Percentiles rank a stretch among this genome's conserved stretches.
Evolutionary conservation across 192 early-diverging fungal genomes (phyloP).

Genomic region (Fimicolochytrium jonesii): DNA sequence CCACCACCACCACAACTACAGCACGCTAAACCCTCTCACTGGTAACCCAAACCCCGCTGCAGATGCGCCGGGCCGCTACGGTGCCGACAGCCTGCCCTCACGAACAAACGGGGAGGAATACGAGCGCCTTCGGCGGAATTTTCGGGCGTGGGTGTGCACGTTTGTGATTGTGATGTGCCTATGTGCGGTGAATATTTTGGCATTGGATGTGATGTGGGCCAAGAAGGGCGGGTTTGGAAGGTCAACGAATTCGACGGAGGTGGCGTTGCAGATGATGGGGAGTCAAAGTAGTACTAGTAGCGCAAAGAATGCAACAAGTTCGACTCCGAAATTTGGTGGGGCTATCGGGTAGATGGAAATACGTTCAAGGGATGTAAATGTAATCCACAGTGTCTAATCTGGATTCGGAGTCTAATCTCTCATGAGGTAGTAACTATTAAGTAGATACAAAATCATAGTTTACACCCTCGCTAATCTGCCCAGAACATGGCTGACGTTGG

Average conservation of each 20-base stretch:
- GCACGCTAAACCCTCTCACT: background rate
- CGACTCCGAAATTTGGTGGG: background rate
- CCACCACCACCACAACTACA: constrained; percentile 2
- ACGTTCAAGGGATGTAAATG: no score
- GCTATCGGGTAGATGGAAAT: no score
- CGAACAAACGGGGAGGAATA: background rate
- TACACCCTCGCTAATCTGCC: no score
- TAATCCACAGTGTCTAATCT: no score
- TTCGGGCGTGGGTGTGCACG: background rate
- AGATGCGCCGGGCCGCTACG: background rate
- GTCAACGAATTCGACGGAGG: background rate
- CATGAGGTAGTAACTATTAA: no score
- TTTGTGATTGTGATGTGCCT: background rate
- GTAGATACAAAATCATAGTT: no score
- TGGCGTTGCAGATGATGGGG: background rate
- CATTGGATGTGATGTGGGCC: background rate
- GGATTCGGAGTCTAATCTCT: no score
- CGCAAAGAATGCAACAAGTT: background rate
- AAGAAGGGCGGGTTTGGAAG: background rate
- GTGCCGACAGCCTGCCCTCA: background rate
- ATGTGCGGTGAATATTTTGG: background rate
- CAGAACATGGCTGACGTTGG: no score
- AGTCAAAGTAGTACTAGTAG: background rate
- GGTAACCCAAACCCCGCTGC: background rate
- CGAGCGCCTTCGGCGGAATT: background rate